Base-by-base conservation (phyloP, 768 basidiomycete genomes). In the Amanita pallidorosea region DNA sequence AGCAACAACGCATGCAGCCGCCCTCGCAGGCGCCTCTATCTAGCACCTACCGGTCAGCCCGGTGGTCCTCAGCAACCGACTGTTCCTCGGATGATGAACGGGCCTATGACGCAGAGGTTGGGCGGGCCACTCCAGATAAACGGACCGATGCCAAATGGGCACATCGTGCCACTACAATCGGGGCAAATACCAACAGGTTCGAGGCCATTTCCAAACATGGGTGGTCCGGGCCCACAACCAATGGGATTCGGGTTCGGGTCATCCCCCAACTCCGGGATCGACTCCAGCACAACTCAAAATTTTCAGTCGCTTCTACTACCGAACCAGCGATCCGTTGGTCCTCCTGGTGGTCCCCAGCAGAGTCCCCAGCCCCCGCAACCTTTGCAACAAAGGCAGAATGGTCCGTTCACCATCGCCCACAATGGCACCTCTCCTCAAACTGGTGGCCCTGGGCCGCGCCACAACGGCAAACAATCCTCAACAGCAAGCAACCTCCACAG, bases 361-460 rank as follows among this genome's bases (percentile, higher is more conserved):
- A 57, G 55, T 34, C 58, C 56, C 13, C 64, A 60, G 47, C 61
- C 52, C 35, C 55, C 50, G 31, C 60, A 57, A 44, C 58, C 54
- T 34, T 55, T 51, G 2, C 57, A 61, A 51, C 68, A 61, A 37
- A 75, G 72, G 54, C 75, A 74, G 20, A 63, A 3, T 67, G 72
- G 17, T 12, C 75, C 76, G 7, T 85, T 62, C 79, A 74, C 50
- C 18, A 6, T 83, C 81, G 18, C 83, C 83, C 4, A 81, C 76
- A 2, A 80, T 85, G 64, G 70, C 79, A 2, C 74, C 46, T 81
- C 81, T 3, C 76, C 79, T 0, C 80, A 80, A 54, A 73, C 74
- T 42, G 61, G 60, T 7, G 64, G 65, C 47, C 37, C 49, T 1
- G 49, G 49, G 2, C 52, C 22, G 43, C 53, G 15, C 54, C 51